Conservation (phyloP, 140 eudicot genomes). For the Bidens hawaiensis region DNA sequence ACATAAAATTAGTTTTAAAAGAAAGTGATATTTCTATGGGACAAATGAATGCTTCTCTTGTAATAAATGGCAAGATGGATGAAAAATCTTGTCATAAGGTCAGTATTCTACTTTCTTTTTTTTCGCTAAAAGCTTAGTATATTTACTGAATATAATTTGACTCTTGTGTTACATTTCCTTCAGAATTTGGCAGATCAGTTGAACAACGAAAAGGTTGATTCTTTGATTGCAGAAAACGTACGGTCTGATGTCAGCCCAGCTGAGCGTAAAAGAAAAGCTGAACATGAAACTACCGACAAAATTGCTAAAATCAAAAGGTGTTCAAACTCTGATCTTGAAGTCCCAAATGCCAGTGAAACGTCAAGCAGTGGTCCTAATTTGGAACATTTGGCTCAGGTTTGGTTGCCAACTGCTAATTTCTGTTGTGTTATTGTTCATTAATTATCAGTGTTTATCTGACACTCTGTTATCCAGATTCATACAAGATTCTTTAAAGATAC, state of each 20-base stretch:
- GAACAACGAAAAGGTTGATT: constrained; percentile 10
- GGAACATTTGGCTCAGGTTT: constrained; percentile 46
- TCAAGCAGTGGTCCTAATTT: constrained; percentile 25
- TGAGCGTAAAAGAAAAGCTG: constrained; percentile 47
- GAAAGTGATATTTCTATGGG: constrained; percentile 15
- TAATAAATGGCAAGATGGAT: constrained; percentile 16
- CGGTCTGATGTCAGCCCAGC: constrained; percentile 23
- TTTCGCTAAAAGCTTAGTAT: neutral
- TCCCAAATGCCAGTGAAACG: constrained; percentile 24
- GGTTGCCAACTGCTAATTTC: constrained; percentile 22
- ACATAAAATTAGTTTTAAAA: constrained; percentile 1
- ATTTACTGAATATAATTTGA: neutral
- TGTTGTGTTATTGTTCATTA: neutral
- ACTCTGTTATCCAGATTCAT: constrained; percentile 48
- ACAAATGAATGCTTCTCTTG: constrained; percentile 19
- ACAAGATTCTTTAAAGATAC: constrained; percentile 41
- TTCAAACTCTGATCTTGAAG: constrained; percentile 26
- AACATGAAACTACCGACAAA: constrained; percentile 29
- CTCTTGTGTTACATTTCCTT: constrained; percentile 5
- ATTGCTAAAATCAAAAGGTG: constrained; percentile 24
- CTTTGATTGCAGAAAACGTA: constrained; percentile 11
- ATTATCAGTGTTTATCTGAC: constrained; percentile 14
- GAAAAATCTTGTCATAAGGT: constrained; percentile 40
- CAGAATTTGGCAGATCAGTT: constrained; percentile 41
- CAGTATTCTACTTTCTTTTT: constrained; percentile 1